These are phyloP conservation scores for Taiozyma sp. DNA, from an alignment of 1,139 yeast species.

Conservation along the genomic window DNA sequence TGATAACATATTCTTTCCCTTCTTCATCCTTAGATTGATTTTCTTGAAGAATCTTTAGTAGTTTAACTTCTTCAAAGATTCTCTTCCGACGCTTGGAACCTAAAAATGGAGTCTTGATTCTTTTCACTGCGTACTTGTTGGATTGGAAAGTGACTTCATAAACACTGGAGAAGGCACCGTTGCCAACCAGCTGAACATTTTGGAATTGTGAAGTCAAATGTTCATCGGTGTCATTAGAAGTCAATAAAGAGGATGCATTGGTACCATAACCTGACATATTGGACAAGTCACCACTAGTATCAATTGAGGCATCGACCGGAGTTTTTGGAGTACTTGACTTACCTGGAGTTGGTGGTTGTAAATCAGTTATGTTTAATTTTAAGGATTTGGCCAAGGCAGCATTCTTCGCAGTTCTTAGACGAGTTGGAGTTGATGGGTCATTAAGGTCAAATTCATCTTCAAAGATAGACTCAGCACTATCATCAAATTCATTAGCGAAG, in stretches of 20 bases:
- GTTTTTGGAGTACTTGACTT: conserved; percentile 16
- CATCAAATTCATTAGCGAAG: conserved; percentile 35
- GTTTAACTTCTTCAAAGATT: conserved; percentile 53
- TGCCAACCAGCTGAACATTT: conserved; percentile 66
- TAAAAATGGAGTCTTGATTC: conserved; percentile 53
- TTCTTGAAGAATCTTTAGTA: conserved; percentile 39
- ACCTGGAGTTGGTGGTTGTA: conserved; percentile 8
- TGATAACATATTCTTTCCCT: conserved; percentile 77
- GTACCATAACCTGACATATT: conserved; percentile 13
- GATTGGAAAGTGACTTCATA: conserved; percentile 68
- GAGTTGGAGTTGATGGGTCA: conserved; percentile 23
- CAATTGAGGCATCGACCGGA: conserved; percentile 20
- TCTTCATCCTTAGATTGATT: conserved; percentile 51
- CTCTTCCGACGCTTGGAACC: conserved; percentile 50
- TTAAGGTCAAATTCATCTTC: conserved; percentile 23
- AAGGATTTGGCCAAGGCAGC: conserved; percentile 24
- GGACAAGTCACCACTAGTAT: conserved; percentile 14
- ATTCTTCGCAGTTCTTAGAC: conserved; percentile 18
- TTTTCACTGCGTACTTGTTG: conserved; percentile 78
- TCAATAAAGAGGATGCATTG: conserved; percentile 12
- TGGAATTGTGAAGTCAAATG: conserved; percentile 68
- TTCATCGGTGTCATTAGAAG: conserved; percentile 17
- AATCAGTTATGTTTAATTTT: conserved; percentile 13
- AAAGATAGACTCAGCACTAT: conserved; percentile 25
- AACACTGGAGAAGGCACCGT: conserved; percentile 88